A percentile compares a stretch with the other conserved stretches of the same genome.
These are phyloP conservation scores for Gelatoporia subvermispora DNA, from an alignment of 768 basidiomycete genomes.

Conservation along the genomic window DNA sequence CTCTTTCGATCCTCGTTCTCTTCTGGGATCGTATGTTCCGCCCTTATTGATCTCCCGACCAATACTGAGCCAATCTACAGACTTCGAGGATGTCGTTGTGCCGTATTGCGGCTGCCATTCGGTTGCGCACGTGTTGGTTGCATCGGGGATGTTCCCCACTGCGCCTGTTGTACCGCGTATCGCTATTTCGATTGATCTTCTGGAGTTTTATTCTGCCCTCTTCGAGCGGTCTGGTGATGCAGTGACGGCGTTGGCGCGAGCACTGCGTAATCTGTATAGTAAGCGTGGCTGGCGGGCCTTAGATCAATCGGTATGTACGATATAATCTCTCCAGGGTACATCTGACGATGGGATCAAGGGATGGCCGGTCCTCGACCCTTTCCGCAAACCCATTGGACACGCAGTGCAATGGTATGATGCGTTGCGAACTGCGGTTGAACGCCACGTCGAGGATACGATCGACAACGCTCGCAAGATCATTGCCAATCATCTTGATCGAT, in stretches of 20 bases:
- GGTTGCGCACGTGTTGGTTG: constrained; percentile 22
- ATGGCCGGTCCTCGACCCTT: constrained; percentile 23
- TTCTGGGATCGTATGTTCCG: no score
- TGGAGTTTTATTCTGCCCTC: constrained; percentile 29
- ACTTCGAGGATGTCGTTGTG: background rate
- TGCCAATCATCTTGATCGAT: no score
- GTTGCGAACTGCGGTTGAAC: constrained; percentile 14
- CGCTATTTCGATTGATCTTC: constrained; percentile 23
- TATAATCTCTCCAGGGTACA: no score
- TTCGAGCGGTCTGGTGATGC: constrained; percentile 36
- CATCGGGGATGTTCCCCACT: no score
- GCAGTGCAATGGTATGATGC: constrained; percentile 28
- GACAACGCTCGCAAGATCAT: no score
- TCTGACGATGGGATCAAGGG: constrained; percentile 15
- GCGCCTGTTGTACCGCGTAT: constrained; percentile 25
- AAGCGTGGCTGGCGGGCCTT: constrained; percentile 19
- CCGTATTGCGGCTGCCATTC: constrained; percentile 19
- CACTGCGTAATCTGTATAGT: constrained; percentile 26
- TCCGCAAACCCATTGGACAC: constrained; percentile 19
- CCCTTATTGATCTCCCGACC: background rate
- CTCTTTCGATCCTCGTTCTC: background rate
- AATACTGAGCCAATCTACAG: no score
- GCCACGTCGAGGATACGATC: constrained; percentile 5
- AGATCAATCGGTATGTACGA: constrained; percentile 14
- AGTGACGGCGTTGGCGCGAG: constrained; percentile 23